Conservation (phyloP, 2,329 filamentous ascomycete species). For the Trichoderma oligosporum region DNA sequence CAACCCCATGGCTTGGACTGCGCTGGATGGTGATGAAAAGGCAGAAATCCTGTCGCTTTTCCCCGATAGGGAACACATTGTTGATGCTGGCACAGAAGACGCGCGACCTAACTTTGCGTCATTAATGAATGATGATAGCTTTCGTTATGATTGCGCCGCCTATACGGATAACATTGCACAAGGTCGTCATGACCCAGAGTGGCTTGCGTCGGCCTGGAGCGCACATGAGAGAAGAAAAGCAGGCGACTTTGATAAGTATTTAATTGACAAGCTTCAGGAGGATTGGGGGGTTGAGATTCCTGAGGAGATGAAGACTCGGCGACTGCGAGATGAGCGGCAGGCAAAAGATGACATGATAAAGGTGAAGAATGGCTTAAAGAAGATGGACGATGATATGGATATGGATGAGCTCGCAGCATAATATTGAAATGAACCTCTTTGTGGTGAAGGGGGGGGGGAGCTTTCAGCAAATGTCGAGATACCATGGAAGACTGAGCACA, state of each 20-base stretch:
- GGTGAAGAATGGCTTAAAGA: background rate
- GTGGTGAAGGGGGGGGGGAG: background rate
- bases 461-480: background rate
- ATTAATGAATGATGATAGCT: constrained; percentile 46
- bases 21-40: constrained; percentile 33
- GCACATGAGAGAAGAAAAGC: constrained; percentile 47
- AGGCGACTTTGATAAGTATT: constrained; percentile 49
- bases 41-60: constrained; percentile 38
- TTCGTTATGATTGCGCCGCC: constrained; percentile 44
- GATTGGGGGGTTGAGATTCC: constrained; percentile 47
- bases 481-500: background rate
- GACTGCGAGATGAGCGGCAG: background rate
- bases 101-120: constrained; percentile 41
- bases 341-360: background rate
- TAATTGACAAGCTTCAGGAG: constrained; percentile 43
- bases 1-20: constrained; percentile 39
- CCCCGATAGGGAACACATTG: constrained; percentile 38
- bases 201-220: constrained; percentile 50
- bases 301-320: constrained; percentile 26
- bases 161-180: constrained; percentile 45
- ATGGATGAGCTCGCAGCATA: constrained; percentile 2
- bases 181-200: constrained; percentile 50
- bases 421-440: background rate
- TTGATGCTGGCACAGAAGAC: constrained; percentile 33
- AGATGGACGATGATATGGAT: background rate